These are phyloP conservation scores for Erythrophleum fordii DNA, from an alignment of 306 rosid genomes.

Conservation along the genomic window DNA sequence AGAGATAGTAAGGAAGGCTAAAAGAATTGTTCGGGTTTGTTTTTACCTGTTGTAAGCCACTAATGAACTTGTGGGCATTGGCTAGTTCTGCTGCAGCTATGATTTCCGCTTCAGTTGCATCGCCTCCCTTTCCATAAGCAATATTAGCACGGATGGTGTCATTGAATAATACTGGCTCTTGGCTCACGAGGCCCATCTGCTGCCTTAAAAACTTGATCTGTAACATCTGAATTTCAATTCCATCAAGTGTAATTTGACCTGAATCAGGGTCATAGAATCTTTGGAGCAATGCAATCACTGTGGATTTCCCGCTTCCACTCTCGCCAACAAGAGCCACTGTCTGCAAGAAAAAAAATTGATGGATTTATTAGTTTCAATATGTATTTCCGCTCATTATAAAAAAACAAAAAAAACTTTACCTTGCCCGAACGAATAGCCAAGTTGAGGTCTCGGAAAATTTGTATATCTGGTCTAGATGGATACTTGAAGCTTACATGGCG, in stretches of 20 bases:
- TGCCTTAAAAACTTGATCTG: conserved; percentile 75
- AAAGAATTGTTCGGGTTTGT: neutral
- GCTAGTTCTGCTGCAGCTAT: conserved; percentile 65
- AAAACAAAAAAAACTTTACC: conserved; percentile 39
- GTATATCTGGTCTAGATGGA: conserved; percentile 75
- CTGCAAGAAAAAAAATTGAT: conserved; percentile 42
- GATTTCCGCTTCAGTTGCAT: conserved; percentile 71
- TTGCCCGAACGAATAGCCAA: conserved; percentile 68
- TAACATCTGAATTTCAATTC: conserved; percentile 54
- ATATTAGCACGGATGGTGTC: conserved; percentile 75
- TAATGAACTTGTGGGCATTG: conserved; percentile 74
- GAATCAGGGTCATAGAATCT: conserved; percentile 82
- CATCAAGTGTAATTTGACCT: conserved; percentile 68
- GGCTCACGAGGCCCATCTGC: conserved; percentile 85
- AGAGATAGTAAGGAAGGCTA: neutral
- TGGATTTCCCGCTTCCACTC: conserved; percentile 89
- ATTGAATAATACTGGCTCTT: conserved; percentile 75
- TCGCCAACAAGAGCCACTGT: conserved; percentile 82
- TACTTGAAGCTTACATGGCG: conserved; percentile 69
- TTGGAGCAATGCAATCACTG: conserved; percentile 69
- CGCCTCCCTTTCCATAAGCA: conserved; percentile 73
- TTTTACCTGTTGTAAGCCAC: conserved; percentile 64
- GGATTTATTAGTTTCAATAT: neutral
- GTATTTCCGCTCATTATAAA: neutral
- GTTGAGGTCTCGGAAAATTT: conserved; percentile 64